These are phyloP conservation scores for Selenicereus undatus DNA, from an alignment of 148 eudicot genomes.

Conservation along the genomic window DNA sequence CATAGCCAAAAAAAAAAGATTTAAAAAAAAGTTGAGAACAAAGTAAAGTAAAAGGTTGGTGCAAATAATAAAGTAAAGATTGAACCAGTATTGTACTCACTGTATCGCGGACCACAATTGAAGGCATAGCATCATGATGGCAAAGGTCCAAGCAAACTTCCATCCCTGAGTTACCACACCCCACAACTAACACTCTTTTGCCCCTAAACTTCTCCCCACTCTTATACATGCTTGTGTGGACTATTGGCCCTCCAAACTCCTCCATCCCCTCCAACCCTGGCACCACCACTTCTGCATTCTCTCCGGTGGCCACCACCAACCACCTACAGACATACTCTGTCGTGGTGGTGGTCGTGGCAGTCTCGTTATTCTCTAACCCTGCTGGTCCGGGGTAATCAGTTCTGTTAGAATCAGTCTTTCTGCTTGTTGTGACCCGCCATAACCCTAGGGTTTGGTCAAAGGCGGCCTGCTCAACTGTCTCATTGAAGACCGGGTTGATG, in stretches of 20 bases:
- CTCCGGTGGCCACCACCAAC: constrained; percentile 89
- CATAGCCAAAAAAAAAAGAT: no score
- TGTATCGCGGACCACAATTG: constrained; percentile 71
- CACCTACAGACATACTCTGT: constrained; percentile 50
- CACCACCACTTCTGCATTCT: constrained; percentile 75
- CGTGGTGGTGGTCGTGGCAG: not conserved
- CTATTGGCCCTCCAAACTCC: constrained; percentile 42
- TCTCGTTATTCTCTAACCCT: not conserved
- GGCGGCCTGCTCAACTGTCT: constrained; percentile 41
- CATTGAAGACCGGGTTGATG: constrained; percentile 41
- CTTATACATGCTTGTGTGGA: constrained; percentile 67
- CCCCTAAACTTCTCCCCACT: constrained; percentile 57
- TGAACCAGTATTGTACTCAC: constrained; percentile 38
- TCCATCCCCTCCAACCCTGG: constrained; percentile 60
- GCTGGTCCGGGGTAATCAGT: not conserved
- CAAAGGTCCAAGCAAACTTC: constrained; percentile 89
- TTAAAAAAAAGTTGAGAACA: not conserved
- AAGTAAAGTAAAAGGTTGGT: not conserved
- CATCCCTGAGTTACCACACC: constrained; percentile 94
- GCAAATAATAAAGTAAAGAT: constrained; percentile 1
- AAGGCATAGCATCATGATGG: constrained; percentile 61
- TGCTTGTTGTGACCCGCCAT: constrained; percentile 46
- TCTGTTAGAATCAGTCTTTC: not conserved
- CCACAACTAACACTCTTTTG: constrained; percentile 73
- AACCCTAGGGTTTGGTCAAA: constrained; percentile 45